Evolutionary conservation across 139 green algal genomes (phyloP), one percentile per base, ranked within the genome.

Genomic region (Tetraselmis chui): DNA sequence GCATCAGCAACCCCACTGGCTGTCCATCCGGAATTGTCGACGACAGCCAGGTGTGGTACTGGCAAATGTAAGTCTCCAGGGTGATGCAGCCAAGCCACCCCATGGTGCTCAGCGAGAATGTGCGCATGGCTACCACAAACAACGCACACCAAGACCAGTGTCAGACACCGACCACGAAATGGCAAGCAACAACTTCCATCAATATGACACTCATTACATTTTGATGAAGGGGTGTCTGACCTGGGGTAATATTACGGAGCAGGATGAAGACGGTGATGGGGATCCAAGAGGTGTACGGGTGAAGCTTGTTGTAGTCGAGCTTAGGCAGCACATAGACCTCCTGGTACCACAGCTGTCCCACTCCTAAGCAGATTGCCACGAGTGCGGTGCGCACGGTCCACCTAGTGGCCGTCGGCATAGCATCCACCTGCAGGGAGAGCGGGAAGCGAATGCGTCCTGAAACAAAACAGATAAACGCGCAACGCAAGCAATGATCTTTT

Each of bases 201-300:
- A n/a, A n/a, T n/a, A n/a, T n/a, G n/a, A n/a, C n/a, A n/a, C n/a
- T n/a, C n/a, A n/a, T n/a, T n/a, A n/a, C n/a, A n/a, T n/a, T n/a
- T n/a, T n/a, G n/a, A n/a, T n/a, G n/a, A 67, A 67, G 45, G 45
- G 45, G 45, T 5, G 5, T 18, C 45, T 25, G 79, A 24, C 29
- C 27, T 1, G 91, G 93, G 0, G 91, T 95, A 0, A 96, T 76
- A 85, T 98, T 98, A 79, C 95, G 91, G 77, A 98, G 84, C 0
- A 97, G 81, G 27, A 97, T 89, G 84, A 88, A 96, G 1, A 92
- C 78, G 11, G 95, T 96, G 84, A 99, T 97, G 32, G 96, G 96
- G 83, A 99, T 98, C 95, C 95, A 99, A 25, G 86, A 94, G 5
- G 96, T 99, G 93, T 95, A 98, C 0, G 96, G 95, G 86, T 99